Base-by-base conservation (phyloP, 2,329 filamentous ascomycete species). In the Claviceps maximensis region DNA sequence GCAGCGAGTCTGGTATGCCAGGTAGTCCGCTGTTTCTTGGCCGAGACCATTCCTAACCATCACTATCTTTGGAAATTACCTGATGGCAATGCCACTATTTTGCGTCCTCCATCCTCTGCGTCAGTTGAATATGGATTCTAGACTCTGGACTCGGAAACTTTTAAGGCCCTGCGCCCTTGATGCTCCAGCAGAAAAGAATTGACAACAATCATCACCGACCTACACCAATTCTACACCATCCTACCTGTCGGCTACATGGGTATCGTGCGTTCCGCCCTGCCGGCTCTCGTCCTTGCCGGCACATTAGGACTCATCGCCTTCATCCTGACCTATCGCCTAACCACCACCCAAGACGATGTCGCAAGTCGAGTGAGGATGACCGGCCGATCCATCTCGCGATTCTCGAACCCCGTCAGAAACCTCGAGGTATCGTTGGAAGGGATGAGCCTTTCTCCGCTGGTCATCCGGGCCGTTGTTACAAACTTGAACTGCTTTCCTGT, bases 401-500 rank as follows among this genome's bases (percentile, higher is more conserved):
- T n/a, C n/a, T n/a, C 38, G 9, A 23, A 19, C 31, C 40, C 41
- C 17, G 38, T 51, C 23, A n/a, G 17, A 10, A 51, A 45, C 19
- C 49, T 51, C 12, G 7, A 51, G 27, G 49, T 51, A 12, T 45
- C 49, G 15, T 17, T 36, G 40, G 46, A 46, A 19, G n/a, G 46
- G 41, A 51, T 12, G 21, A n/a, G 49, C 42, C 65, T 67, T 17
- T 65, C 67, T 47, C 67, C 70, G 19, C 66, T 65, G 3, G 63
- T 65, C 5, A 56, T 75, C 29, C 63, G 62, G 10, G 58, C 71
- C 42, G 62, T 61, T 1, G 67, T 75, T 42, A 70, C 65, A 47
- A 74, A 75, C 62, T 66, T 62, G 12, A 64, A 69, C 52, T 57
- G 63, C 2, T 53, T 57, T 4, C 60, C 71, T 1, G 63, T 74